Base-by-base conservation (phyloP, 345 rosid species). In the Dovyalis caffra region DNA sequence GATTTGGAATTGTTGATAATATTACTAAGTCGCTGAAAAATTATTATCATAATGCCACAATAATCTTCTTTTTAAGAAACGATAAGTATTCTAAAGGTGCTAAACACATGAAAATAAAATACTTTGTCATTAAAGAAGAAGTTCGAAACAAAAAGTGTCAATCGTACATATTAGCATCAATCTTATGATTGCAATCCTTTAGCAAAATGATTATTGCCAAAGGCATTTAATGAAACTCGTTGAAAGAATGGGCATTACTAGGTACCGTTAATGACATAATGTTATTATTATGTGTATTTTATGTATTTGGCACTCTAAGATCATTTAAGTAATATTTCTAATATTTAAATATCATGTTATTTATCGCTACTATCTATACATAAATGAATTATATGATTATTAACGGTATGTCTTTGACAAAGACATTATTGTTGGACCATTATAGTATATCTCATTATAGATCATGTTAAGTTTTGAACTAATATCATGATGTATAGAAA, bases 371-470 rank as follows among this genome's bases (percentile, higher is more conserved):
- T 58, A 5, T n/a, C 3, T 53, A 18, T 2, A 60, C 58, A 58
- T 23, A 57, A 60, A 53, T 71, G 49, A 53, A 56, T 72, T 23
- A 72, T 35, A 28, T 72, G 15, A 26, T n/a, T 5, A n/a, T 37
- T 7, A 9, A 2, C 1, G 35, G 34, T 33, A n/a, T 71, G 65
- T 61, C 68, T 72, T 23, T 60, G 6, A 58, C 6, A 2, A 72
- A 72, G 23, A 61, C 56, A 35, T 61, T 72, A 72, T 2, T 26
- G 4, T 61, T 62, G 28, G 58, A 72, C 57, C 25, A 57, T 61
- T 58, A 72, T 35, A n/a, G 23, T 16, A 8, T 1, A 5, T 8
- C 2, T 61, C 18, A 60, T 62, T 72, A 72, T 3, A 10, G 0
- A 1, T 72, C 28, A 37, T 26, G 15, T 37, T 35, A 21, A 72